Conservation (phyloP, 2,329 filamentous ascomycete species). For the Dactylellina haptotyla region DNA sequence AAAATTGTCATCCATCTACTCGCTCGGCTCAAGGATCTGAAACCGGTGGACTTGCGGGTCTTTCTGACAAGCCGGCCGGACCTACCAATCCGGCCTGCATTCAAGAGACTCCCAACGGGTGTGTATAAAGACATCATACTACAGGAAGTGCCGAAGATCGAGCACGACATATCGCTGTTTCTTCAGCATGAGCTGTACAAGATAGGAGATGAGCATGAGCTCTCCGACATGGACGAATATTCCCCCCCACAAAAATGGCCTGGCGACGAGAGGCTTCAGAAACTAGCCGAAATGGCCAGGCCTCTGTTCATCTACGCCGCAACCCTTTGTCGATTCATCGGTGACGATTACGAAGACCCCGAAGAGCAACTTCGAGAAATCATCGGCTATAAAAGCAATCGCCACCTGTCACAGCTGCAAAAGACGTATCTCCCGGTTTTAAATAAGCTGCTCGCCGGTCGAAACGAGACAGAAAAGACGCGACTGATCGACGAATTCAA, state of each 20-base stretch:
- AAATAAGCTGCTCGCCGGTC: neutral
- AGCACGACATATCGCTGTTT: neutral
- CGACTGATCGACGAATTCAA: slow-evolving; percentile 7
- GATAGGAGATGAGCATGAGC: neutral
- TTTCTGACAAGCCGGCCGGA: neutral
- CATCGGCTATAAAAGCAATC: neutral
- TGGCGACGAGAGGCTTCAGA: slow-evolving; percentile 48
- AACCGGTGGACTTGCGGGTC: neutral
- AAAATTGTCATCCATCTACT: neutral
- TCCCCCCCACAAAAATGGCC: slow-evolving; percentile 47
- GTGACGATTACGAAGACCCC: neutral
- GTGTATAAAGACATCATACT: neutral
- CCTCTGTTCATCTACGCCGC: slow-evolving; percentile 58
- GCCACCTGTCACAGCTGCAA: slow-evolving; percentile 4
- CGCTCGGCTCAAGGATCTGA: neutral
- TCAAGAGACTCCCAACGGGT: slow-evolving; percentile 53
- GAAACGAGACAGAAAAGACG: neutral
- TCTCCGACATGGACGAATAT: slow-evolving; percentile 51
- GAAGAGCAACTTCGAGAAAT: slow-evolving; percentile 17
- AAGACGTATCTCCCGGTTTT: slow-evolving; percentile 30
- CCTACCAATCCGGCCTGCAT: slow-evolving; percentile 45
- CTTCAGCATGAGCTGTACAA: neutral
- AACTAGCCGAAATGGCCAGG: slow-evolving; percentile 54
- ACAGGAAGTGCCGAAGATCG: neutral
- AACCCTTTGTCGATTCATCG: slow-evolving; percentile 58